A percentile compares a stretch with the other conserved stretches of the same genome.
Evolutionary conservation across 2,329 filamentous ascomycete species (phyloP).

Genomic region (Aspergillus carbonarius): DNA sequence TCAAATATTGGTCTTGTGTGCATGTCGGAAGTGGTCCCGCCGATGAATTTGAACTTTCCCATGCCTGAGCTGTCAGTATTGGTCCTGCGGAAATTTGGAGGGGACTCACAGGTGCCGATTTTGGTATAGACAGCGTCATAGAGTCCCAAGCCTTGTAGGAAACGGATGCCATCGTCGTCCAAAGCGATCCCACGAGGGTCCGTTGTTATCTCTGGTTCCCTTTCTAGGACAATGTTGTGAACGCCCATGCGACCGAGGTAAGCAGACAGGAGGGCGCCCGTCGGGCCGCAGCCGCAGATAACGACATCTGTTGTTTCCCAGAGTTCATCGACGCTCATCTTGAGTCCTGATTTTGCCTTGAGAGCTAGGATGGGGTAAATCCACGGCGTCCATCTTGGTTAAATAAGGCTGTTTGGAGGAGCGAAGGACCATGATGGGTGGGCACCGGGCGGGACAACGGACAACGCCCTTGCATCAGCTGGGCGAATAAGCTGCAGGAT

Average conservation of each 20-base stretch:
- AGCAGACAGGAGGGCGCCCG: conserved; percentile 31
- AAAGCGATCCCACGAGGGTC: conserved; percentile 36
- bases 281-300: conserved; percentile 37
- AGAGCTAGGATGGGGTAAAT: too few species aligned
- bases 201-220: conserved; percentile 29
- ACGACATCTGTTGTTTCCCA: conserved; percentile 28
- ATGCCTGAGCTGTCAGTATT: conserved; percentile 11
- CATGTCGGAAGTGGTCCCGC: conserved; percentile 20
- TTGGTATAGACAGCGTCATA: conserved; percentile 28
- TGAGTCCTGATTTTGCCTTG: too few species aligned
- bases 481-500: too few species aligned
- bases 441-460: too few species aligned
- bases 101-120: conserved; percentile 27
- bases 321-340: not conserved
- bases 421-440: too few species aligned
- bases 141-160: conserved; percentile 30
- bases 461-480: too few species aligned
- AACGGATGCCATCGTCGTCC: conserved; percentile 35
- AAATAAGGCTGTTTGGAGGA: too few species aligned
- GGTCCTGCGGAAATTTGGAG: not conserved
- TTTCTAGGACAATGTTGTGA: conserved; percentile 30
- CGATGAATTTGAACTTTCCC: conserved; percentile 26
- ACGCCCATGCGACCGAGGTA: conserved; percentile 26
- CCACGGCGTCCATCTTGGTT: too few species aligned
- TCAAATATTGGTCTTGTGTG: conserved; percentile 23